phyloP scores from a whole-genome alignment of 2,329 filamentous ascomycete genomes.

The Xylariaceae sp. region DNA sequence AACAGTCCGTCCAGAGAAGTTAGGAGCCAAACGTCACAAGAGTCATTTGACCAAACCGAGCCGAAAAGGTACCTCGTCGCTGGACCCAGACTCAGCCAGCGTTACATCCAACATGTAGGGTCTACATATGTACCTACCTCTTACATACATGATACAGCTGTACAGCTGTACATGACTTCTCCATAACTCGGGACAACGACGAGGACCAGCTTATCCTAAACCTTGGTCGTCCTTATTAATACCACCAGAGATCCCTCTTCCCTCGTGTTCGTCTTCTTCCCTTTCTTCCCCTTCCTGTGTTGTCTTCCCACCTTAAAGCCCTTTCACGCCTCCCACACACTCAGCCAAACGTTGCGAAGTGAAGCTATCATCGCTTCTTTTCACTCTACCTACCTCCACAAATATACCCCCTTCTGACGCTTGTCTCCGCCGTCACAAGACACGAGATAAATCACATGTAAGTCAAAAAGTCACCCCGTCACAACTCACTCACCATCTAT shows the following conservation, averaged over 20 bases:
- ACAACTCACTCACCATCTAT: no score
- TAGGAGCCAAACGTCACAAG: constrained; percentile 11
- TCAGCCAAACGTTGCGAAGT: no score
- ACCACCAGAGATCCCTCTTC: background rate
- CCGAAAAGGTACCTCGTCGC: constrained; percentile 3
- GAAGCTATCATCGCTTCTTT: background rate
- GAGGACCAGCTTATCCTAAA: no score
- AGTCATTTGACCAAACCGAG: constrained; percentile 14
- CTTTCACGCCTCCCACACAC: constrained; percentile 1
- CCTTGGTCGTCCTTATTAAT: no score
- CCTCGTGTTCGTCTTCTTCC: background rate
- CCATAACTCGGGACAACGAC: no score
- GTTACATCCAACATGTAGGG: constrained; percentile 2
- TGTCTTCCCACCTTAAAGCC: background rate
- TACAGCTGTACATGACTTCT: no score
- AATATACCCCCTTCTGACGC: no score
- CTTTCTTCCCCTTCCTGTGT: background rate
- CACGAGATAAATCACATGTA: no score
- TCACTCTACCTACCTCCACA: background rate
- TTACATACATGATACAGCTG: no score
- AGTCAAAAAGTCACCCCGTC: no score
- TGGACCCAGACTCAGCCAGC: constrained; percentile 7
- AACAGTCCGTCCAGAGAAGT: constrained; percentile 11
- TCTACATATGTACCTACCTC: no score
- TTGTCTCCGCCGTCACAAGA: no score